Evolutionary conservation across 805 yeast species (phyloP).

Genomic region (Zygosaccharomyces lentus): DNA sequence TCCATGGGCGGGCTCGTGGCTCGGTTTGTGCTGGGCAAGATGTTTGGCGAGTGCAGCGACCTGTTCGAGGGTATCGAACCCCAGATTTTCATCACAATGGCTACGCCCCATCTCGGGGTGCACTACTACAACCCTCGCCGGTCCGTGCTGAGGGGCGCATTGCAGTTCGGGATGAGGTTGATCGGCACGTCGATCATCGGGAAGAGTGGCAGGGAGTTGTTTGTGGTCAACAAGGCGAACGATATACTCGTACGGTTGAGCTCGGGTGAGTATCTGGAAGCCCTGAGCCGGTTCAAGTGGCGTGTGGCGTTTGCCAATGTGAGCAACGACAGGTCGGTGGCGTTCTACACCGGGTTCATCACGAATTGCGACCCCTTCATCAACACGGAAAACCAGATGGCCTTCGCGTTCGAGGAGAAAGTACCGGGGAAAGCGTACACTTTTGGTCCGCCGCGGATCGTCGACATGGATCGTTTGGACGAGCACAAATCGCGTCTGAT

Average conservation of each 20-base stretch:
- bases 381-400: conserved; percentile 44
- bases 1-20: conserved; percentile 85
- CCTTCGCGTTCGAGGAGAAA: conserved; percentile 45
- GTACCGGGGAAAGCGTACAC: conserved; percentile 25
- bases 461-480: conserved; percentile 26
- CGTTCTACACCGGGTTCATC: conserved; percentile 79
- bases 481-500: conserved; percentile 8
- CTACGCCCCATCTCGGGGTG: conserved; percentile 72
- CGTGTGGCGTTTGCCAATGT: conserved; percentile 67
- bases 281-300: conserved; percentile 52
- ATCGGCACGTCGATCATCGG: conserved; percentile 57
- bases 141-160: conserved; percentile 24
- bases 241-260: conserved; percentile 42
- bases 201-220: conserved; percentile 70
- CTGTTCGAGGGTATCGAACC: conserved; percentile 61
- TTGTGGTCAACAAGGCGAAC: conserved; percentile 43
- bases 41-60: conserved; percentile 47
- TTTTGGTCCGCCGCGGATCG: conserved; percentile 24
- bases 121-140: conserved; percentile 42
- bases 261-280: conserved; percentile 46
- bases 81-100: conserved; percentile 59
- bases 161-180: conserved; percentile 39
- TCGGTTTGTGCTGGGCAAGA: conserved; percentile 73
- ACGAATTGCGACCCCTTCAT: conserved; percentile 72
- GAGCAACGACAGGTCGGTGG: conserved; percentile 79